Base-by-base conservation (phyloP, 805 yeast species). In the Metschnikowia colocasiae region DNA sequence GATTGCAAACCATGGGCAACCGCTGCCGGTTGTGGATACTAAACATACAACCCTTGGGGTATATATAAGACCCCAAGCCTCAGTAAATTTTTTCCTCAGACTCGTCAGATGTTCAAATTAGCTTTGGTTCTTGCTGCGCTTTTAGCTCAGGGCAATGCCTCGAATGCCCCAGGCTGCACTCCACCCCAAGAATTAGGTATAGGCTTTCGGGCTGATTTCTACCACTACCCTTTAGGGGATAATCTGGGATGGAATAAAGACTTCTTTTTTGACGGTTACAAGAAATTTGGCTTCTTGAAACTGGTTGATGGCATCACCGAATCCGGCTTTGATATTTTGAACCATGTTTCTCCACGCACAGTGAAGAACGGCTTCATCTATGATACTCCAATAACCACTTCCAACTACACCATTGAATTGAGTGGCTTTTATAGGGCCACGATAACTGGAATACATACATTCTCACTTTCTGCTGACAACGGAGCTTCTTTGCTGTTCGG, bases 351-450 rank as follows among this genome's bases (percentile, higher is more conserved):
- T 4, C 8, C 10, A 4, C 10, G 5, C 8, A 31, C 34, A 12
- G 34, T 31, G 9, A 12, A 15, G 38, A 15, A 35, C 23, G 23
- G 36, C 19, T 32, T 8, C 12, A 27, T 49, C 20, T 49, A 49
- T 15, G 46, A 43, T 3, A 40, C 25, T 20, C 16, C 16, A 12
- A 18, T 43, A 16, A 27, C 46, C 8, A 29, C 31, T 5, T 38
- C 53, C 26, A 49, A 46, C 30, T 43, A 43, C 20, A 18, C 53
- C 1, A 34, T 46, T 31, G 40, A 32, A 33, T 35, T 49, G 6
- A 40, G 32, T 8, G 53, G 53, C 8, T 49, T 34, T 31, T 49
- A 43, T 16, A 34, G 27, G 36, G 48, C 53, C n/a, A 20, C 25
- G 2, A 25, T 10, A 19, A 2, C 34, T 9, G 34, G 34, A 2